These are phyloP conservation scores for Pseudocohnilembus persalinus DNA, from an alignment of 169 alveolate genomes.

Conservation along the genomic window DNA sequence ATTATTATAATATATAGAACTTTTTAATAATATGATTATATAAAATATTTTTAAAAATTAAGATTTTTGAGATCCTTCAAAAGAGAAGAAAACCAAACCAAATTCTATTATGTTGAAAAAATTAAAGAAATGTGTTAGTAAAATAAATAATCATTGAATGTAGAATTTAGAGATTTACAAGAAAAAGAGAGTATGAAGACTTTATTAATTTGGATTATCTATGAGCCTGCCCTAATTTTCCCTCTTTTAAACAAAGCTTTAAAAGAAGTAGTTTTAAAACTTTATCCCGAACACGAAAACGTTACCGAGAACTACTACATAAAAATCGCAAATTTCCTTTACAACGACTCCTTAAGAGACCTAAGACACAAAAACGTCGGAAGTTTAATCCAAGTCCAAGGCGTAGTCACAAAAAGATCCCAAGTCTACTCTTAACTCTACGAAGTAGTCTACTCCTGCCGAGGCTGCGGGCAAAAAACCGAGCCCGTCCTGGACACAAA, in stretches of 20 bases:
- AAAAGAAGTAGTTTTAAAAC: slow-evolving; percentile 65
- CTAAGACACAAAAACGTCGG: slow-evolving; percentile 93
- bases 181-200: slow-evolving; percentile 50
- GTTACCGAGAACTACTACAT: slow-evolving; percentile 77
- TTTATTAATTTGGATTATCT: slow-evolving; percentile 85
- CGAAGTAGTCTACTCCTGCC: slow-evolving; percentile 79
- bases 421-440: slow-evolving; percentile 92
- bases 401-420: slow-evolving; percentile 94
- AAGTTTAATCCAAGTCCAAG: slow-evolving; percentile 92
- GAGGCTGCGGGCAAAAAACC: slow-evolving; percentile 82
- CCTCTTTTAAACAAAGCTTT: slow-evolving; percentile 85
- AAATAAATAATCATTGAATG: slow-evolving; percentile 81
- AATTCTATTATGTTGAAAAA: slow-evolving; percentile 62
- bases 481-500: slow-evolving; percentile 78
- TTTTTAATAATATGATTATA: background rate
- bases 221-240: slow-evolving; percentile 77
- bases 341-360: slow-evolving; percentile 91
- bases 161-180: slow-evolving; percentile 70
- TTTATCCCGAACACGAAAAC: slow-evolving; percentile 70
- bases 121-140: slow-evolving; percentile 84
- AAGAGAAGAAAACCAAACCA: slow-evolving; percentile 10
- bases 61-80: background rate
- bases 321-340: slow-evolving; percentile 90
- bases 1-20: background rate
- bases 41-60: background rate